A percentile compares a stretch with the other conserved stretches of the same genome.
Evolutionary conservation across 495 filamentous ascomycete species (phyloP).

Genomic region (Penicillium cataractarum): DNA sequence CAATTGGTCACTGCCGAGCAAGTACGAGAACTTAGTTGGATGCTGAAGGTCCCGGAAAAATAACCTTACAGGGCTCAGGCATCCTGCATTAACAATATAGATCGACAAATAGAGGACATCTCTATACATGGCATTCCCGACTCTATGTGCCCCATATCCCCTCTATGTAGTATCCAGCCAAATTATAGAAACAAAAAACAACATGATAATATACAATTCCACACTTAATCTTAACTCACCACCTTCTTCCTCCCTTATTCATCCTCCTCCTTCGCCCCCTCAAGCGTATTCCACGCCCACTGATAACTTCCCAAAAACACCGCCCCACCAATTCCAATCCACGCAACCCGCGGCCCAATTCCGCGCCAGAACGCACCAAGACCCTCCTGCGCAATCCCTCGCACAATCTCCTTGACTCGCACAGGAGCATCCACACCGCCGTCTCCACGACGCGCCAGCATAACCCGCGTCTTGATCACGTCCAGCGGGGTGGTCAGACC

Average conservation of each 20-base stretch:
- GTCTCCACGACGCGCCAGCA: slow-evolving; percentile 66
- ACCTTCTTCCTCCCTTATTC: slow-evolving; percentile 1
- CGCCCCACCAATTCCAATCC: slow-evolving; percentile 92
- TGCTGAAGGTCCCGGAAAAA: slow-evolving; percentile 26
- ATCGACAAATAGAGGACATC: slow-evolving; percentile 4
- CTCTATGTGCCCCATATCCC: neutral
- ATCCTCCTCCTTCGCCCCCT: slow-evolving; percentile 35
- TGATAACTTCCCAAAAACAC: slow-evolving; percentile 97
- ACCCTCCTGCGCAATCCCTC: slow-evolving; percentile 71
- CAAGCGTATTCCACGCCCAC: slow-evolving; percentile 77
- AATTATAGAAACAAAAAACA: slow-evolving; percentile 4
- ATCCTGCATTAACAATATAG: no score
- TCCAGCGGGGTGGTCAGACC: slow-evolving; percentile 91
- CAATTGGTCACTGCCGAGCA: slow-evolving; percentile 52
- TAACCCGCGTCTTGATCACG: slow-evolving; percentile 95
- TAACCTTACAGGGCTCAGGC: no score
- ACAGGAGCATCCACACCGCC: slow-evolving; percentile 48
- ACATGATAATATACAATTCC: slow-evolving; percentile 8
- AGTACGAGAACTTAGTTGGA: slow-evolving; percentile 52
- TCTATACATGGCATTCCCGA: neutral
- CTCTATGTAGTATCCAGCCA: neutral
- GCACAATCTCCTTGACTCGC: slow-evolving; percentile 60
- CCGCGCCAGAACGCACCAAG: slow-evolving; percentile 81
- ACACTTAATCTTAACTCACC: no score
- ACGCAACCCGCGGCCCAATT: slow-evolving; percentile 84